Base-by-base conservation (phyloP, 2,329 filamentous ascomycete genomes). In the Paecilomyces sp. region DNA sequence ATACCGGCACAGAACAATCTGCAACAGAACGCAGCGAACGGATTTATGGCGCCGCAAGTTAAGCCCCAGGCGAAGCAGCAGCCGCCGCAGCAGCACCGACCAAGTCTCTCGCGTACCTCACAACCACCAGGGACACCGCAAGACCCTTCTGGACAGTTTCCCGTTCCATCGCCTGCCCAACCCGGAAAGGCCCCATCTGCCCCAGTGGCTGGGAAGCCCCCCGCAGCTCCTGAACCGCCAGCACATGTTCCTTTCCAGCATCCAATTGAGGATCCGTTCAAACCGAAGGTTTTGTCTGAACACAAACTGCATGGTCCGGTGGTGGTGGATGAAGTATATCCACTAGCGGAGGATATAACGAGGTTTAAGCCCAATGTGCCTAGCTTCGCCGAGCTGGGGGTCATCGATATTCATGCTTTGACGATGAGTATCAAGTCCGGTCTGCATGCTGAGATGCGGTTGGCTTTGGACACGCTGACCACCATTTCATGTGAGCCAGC, bases 401-500 rank as follows among this genome's bases (percentile, higher is more conserved):
- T 91, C 22, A 90, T 97, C 63, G 93, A 99, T 69, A 88, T 97
- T 30, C 88, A 92, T 65, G 92, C 93, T 22, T 81, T 99, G 50
- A 96, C 88, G 0, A 89, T 92, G 79, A 92, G 91, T 68, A 79
- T 99, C 41, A 92, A 96, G 70, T 95, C 90, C 58, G 93, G 93
- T 0, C 89, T 97, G 52, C 88, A 92, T 67, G 87, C 87, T 4
- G 94, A 99, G 75, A 88, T 96, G n/a, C 87, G 93, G 9, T 77
- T 96, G 62, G 93, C 93, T 2, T 79, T 99, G 53, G 94, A 97
- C 72, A 91, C 89, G 0, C 79, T 99, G 36, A 87, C 86, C 9
- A 85, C 85, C 22, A 81, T 94, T 12, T 91, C 89, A 2, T 84
- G 84, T 47, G 85, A 88, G 58, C 77, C 79, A 15, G 80, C 83